phyloP scores from a whole-genome alignment of 1,284 basidiomycete genomes.

The Paramarasmius palmivorus region DNA sequence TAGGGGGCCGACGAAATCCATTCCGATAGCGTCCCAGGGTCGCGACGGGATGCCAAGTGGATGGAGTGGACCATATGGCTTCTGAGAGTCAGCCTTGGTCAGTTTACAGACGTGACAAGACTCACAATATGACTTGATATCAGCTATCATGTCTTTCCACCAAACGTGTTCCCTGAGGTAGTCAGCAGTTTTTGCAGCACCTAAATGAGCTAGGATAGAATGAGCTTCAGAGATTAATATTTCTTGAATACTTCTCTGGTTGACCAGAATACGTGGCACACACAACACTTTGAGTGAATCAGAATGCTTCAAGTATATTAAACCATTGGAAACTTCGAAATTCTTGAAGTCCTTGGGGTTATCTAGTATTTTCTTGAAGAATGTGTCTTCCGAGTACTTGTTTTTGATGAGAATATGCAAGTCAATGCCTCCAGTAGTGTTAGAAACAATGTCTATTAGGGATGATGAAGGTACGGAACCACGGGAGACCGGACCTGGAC shows the following conservation, averaged over 20 bases:
- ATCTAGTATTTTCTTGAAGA: constrained; percentile 21
- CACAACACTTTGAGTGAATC: constrained; percentile 14
- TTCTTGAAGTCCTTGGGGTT: constrained; percentile 18
- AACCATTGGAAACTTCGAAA: constrained; percentile 19
- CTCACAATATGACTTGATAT: constrained; percentile 25
- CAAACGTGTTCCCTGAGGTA: constrained; percentile 28
- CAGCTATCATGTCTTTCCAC: constrained; percentile 26
- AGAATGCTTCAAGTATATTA: constrained; percentile 16
- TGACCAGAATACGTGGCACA: constrained; percentile 15
- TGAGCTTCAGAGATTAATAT: constrained; percentile 29
- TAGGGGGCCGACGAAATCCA: constrained; percentile 39
- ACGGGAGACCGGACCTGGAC: too few relatives aligned
- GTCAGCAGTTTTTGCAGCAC: constrained; percentile 22
- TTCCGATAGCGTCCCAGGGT: constrained; percentile 31
- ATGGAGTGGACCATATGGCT: constrained; percentile 25
- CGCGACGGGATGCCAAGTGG: constrained; percentile 20
- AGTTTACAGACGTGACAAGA: constrained; percentile 24
- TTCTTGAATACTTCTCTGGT: too few relatives aligned
- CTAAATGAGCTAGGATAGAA: constrained; percentile 28
- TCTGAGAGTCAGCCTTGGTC: constrained; percentile 24
- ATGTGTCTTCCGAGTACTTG: constrained; percentile 20
- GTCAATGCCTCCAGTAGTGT: not conserved
- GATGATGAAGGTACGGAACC: not conserved
- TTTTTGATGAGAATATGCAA: constrained; percentile 2
- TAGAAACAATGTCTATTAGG: not conserved